Percentiles rank a stretch among this genome's conserved stretches.
These are phyloP conservation scores for Phtheirospermum japonicum DNA, from an alignment of 257 asterid species.

Conservation along the genomic window DNA sequence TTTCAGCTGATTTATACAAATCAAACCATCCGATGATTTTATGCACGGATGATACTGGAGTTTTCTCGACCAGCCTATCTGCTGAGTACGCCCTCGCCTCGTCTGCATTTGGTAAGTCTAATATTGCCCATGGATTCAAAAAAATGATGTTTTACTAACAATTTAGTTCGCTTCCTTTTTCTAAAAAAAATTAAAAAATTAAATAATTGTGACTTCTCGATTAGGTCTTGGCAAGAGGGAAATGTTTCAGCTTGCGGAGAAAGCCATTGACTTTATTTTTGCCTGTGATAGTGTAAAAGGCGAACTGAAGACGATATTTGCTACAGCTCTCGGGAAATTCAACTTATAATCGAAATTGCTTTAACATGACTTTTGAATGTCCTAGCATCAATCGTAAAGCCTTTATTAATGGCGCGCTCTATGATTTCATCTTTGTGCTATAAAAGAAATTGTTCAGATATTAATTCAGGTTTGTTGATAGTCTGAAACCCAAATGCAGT, in stretches of 20 bases:
- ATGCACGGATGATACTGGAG: constrained; percentile 87
- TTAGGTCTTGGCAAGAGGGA: constrained; percentile 67
- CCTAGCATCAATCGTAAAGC: neutral
- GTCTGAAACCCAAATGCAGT: constrained; percentile 2
- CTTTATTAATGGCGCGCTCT: neutral
- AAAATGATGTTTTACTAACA: neutral
- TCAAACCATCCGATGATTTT: constrained; percentile 68
- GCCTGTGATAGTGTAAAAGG: constrained; percentile 56
- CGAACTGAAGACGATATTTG: constrained; percentile 55
- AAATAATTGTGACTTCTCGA: neutral
- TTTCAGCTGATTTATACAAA: constrained; percentile 74
- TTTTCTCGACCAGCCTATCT: constrained; percentile 78
- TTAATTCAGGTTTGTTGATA: neutral
- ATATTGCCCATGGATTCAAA: constrained; percentile 9
- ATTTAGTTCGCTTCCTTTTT: neutral
- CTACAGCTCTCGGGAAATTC: constrained; percentile 42
- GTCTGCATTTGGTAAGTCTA: constrained; percentile 58
- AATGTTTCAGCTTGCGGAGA: constrained; percentile 60
- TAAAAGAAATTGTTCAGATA: constrained; percentile 10
- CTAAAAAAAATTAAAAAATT: too few species aligned
- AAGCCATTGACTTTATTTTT: constrained; percentile 53
- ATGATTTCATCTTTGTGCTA: neutral
- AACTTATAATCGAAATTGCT: constrained; percentile 20
- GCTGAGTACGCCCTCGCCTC: constrained; percentile 61
- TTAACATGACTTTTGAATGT: neutral